Evolutionary conservation across 768 basidiomycete genomes (phyloP).

Genomic region (Lepiota venenata): DNA sequence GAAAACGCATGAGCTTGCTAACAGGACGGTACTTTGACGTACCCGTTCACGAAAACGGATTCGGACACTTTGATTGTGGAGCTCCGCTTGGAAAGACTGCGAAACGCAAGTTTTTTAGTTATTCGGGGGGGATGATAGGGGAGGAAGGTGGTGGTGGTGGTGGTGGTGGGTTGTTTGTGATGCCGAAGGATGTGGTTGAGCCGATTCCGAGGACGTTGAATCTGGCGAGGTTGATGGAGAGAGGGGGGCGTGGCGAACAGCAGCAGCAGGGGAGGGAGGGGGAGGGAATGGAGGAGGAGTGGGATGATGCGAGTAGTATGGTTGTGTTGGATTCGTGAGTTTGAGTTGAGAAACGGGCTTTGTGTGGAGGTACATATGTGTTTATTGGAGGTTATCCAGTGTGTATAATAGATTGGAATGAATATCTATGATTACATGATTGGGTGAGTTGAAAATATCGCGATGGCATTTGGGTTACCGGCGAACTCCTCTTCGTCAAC

Average conservation of each 20-base stretch:
- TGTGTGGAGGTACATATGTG: background rate
- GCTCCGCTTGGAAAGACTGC: slow-evolving; percentile 25
- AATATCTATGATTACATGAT: no score
- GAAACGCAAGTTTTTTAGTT: slow-evolving; percentile 60
- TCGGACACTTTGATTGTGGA: slow-evolving; percentile 36
- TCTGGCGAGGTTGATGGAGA: slow-evolving; percentile 19
- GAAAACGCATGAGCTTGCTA: slow-evolving; percentile 65
- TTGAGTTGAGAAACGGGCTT: no score
- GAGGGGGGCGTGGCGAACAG: slow-evolving; percentile 17
- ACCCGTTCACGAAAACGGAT: slow-evolving; percentile 40
- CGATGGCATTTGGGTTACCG: no score
- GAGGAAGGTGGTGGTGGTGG: slow-evolving; percentile 13
- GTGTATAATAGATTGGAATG: no score
- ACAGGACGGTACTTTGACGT: slow-evolving; percentile 60
- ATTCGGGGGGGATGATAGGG: slow-evolving; percentile 32
- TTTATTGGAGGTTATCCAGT: background rate
- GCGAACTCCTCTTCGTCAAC: no score
- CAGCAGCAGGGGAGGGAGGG: slow-evolving; percentile 10
- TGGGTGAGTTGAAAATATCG: no score
- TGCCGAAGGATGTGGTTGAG: slow-evolving; percentile 11
- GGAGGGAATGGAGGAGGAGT: slow-evolving; percentile 16
- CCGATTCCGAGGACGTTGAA: slow-evolving; percentile 10
- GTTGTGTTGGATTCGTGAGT: slow-evolving; percentile 16
- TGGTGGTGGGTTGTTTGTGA: slow-evolving; percentile 12
- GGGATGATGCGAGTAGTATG: slow-evolving; percentile 16